These are phyloP conservation scores for Bipolaris bicolor DNA, from an alignment of 2,329 filamentous ascomycete species.

Conservation along the genomic window DNA sequence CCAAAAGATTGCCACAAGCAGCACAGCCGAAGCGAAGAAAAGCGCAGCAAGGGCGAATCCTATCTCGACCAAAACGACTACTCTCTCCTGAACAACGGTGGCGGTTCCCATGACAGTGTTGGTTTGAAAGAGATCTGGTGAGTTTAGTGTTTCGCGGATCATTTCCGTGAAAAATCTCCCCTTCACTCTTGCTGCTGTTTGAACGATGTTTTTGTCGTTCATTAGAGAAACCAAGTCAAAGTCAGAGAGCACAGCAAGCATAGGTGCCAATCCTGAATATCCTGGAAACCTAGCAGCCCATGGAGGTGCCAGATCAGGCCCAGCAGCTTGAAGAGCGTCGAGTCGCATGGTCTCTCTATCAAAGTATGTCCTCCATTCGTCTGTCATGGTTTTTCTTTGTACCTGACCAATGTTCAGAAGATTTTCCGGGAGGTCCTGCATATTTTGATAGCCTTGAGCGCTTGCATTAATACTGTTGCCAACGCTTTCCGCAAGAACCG, in stretches of 20 bases:
- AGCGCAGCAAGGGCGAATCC: conserved; percentile 20
- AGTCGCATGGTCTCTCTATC: background rate
- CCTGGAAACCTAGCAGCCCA: background rate
- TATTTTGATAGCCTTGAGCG: background rate
- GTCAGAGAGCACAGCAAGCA: conserved; percentile 17
- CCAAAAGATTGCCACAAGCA: too few species aligned
- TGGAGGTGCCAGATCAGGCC: background rate
- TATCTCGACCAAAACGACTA: conserved; percentile 24
- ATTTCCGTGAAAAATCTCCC: conserved; percentile 26
- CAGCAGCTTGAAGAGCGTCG: background rate
- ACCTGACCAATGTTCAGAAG: background rate
- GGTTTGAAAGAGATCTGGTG: conserved; percentile 1
- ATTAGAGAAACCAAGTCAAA: background rate
- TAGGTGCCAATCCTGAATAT: conserved; percentile 14
- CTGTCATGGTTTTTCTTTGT: background rate
- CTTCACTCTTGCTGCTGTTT: conserved; percentile 21
- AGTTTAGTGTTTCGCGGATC: conserved; percentile 17
- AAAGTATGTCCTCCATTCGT: background rate
- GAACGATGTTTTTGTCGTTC: conserved; percentile 7
- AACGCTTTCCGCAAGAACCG: background rate
- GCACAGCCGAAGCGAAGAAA: conserved; percentile 20
- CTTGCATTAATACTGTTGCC: background rate
- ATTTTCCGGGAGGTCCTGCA: background rate
- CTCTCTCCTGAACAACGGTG: conserved; percentile 14
- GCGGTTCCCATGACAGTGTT: conserved; percentile 6